Evolutionary conservation across 2,329 filamentous ascomycete species (phyloP).

Genomic region (Monilinia fructicola): DNA sequence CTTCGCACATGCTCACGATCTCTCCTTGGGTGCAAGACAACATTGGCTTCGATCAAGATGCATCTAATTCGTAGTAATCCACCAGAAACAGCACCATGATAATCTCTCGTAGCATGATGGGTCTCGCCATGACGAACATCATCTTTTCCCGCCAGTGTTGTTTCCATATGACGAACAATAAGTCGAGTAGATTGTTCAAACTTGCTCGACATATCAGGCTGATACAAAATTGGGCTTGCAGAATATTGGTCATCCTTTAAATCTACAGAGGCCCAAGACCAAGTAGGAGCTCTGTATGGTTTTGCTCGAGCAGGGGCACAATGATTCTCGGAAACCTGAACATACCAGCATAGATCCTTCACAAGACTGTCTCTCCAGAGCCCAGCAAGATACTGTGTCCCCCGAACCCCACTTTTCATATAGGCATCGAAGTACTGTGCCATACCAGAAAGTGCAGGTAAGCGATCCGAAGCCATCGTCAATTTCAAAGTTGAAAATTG

Average conservation of each 20-base stretch:
- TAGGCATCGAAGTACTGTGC: background rate
- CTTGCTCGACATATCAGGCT: background rate
- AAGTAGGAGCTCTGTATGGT: slow-evolving; percentile 1
- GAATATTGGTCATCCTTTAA: background rate
- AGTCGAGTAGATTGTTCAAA: background rate
- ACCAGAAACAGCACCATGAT: background rate
- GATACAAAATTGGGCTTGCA: background rate
- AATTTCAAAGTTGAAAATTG: background rate
- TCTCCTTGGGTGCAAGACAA: background rate
- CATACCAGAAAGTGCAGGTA: background rate
- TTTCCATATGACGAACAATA: background rate
- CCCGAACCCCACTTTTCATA: background rate
- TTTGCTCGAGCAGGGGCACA: background rate
- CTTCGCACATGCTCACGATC: too few relatives aligned
- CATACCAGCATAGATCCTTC: slow-evolving; percentile 2
- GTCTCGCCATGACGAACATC: background rate
- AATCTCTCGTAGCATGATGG: too few relatives aligned
- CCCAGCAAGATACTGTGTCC: background rate
- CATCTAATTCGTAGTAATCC: background rate
- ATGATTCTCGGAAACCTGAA: background rate
- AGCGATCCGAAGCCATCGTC: background rate
- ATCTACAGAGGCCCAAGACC: slow-evolving; percentile 14
- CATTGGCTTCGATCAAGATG: background rate
- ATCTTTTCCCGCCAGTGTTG: background rate
- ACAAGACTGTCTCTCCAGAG: background rate